phyloP scores from a whole-genome alignment of 176 grass and related monocot genomes.

The Rhipidocladum racemiflorum region DNA sequence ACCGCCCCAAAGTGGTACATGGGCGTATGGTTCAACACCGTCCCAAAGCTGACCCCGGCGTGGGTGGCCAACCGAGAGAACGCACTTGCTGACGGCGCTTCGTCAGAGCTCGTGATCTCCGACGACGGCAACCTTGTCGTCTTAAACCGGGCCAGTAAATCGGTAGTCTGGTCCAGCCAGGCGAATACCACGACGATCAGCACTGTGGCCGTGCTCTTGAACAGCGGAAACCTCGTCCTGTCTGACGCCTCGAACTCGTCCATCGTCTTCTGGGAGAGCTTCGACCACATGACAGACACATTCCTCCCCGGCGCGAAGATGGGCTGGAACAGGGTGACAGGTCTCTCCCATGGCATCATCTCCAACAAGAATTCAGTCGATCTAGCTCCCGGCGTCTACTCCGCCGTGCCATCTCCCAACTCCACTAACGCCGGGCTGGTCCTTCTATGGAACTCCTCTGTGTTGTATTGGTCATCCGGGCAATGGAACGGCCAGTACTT shows the following conservation, averaged over 20 bases:
- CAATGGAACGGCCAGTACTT: constrained; percentile 25
- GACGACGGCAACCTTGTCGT: constrained; percentile 6
- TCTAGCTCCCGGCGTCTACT: neutral
- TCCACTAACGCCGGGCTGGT: neutral
- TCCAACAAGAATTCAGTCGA: constrained; percentile 14
- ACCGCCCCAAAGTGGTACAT: neutral
- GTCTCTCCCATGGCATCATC: neutral
- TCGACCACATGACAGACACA: constrained; percentile 33
- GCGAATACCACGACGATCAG: neutral
- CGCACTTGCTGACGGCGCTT: neutral
- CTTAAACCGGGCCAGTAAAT: neutral
- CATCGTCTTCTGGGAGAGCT: constrained; percentile 25
- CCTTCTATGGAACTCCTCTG: neutral
- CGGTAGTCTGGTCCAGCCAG: neutral
- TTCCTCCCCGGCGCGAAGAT: constrained; percentile 32
- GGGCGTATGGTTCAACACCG: constrained; percentile 24
- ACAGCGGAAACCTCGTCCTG: constrained; percentile 12
- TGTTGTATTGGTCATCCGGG: neutral
- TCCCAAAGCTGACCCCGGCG: neutral
- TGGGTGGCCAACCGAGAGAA: constrained; percentile 33
- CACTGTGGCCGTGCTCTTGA: neutral
- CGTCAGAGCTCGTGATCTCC: neutral
- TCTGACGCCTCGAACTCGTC: neutral
- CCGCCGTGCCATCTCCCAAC: neutral
- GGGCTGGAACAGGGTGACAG: neutral